Evolutionary conservation across 1,284 basidiomycete species (phyloP).

Genomic region (Mycosarcoma mackinlayi): DNA sequence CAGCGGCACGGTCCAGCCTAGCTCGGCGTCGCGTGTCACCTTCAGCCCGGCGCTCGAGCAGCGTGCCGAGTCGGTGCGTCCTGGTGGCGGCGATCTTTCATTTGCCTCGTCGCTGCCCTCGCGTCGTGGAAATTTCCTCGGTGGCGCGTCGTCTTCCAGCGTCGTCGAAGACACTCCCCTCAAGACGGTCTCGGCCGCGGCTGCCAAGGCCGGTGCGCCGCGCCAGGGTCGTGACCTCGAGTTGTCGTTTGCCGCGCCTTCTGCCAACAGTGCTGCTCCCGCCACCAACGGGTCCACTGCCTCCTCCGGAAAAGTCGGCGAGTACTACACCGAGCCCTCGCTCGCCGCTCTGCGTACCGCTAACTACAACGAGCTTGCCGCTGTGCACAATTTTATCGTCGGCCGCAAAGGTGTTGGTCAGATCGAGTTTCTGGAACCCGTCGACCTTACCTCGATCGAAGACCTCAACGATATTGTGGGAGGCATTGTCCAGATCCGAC

Average conservation of each 20-base stretch:
- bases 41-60: conserved; percentile 62
- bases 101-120: conserved; percentile 53
- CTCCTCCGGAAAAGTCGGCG: conserved; percentile 43
- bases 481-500: conserved; percentile 87
- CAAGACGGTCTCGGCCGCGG: conserved; percentile 44
- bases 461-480: conserved; percentile 85
- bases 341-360: conserved; percentile 55
- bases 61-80: conserved; percentile 46
- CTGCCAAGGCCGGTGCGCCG: conserved; percentile 36
- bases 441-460: conserved; percentile 87
- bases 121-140: conserved; percentile 46
- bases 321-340: conserved; percentile 62
- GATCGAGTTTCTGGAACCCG: conserved; percentile 84
- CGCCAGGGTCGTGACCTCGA: conserved; percentile 50
- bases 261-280: conserved; percentile 7
- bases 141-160: conserved; percentile 28
- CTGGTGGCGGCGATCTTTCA: conserved; percentile 51
- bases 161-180: conserved; percentile 48
- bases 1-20: conserved; percentile 45
- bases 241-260: conserved; percentile 39
- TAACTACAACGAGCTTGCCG: conserved; percentile 74
- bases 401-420: conserved; percentile 90
- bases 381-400: conserved; percentile 79
- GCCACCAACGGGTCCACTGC: conserved; percentile 26
- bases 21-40: conserved; percentile 47